These are phyloP conservation scores for Xylariales sp. DNA, from an alignment of 2,329 filamentous ascomycete species.

Conservation along the genomic window DNA sequence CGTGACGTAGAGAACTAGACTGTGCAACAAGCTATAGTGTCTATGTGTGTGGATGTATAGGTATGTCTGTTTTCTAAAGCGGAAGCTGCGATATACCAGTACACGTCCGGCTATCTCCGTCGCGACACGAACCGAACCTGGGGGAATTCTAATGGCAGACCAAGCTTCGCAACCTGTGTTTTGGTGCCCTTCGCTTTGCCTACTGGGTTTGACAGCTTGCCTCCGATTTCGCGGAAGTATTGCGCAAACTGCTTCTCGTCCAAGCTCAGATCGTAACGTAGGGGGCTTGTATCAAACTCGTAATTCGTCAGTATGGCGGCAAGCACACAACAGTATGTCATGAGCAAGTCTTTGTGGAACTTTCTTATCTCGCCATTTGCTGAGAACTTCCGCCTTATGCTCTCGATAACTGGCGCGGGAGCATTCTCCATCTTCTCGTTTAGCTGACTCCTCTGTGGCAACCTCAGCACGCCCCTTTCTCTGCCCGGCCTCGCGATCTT, in stretches of 20 bases:
- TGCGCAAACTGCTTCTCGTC: constrained; percentile 66
- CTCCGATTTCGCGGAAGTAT: constrained; percentile 75
- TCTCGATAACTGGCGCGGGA: constrained; percentile 59
- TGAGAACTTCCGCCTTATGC: constrained; percentile 66
- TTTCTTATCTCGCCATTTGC: constrained; percentile 61
- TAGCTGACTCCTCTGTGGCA: constrained; percentile 61
- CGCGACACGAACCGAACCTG: constrained; percentile 38
- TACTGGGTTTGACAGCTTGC: constrained; percentile 56
- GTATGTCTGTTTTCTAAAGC: no score
- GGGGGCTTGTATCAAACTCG: constrained; percentile 63
- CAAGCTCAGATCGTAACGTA: constrained; percentile 68
- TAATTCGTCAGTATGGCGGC: constrained; percentile 70
- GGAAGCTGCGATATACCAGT: no score
- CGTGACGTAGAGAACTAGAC: no score
- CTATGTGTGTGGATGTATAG: no score
- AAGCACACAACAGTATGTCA: constrained; percentile 69
- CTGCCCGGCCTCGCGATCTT: constrained; percentile 40
- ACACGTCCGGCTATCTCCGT: no score
- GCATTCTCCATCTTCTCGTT: constrained; percentile 51
- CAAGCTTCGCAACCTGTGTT: constrained; percentile 61
- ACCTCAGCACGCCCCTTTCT: constrained; percentile 39
- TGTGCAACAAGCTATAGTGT: no score
- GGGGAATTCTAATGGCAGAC: constrained; percentile 78
- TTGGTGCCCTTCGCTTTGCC: constrained; percentile 56
- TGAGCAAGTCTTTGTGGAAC: constrained; percentile 66